A percentile compares a stretch with the other conserved stretches of the same genome.
Evolutionary conservation across 768 basidiomycete genomes (phyloP).

Genomic region (Clavulina sp.): DNA sequence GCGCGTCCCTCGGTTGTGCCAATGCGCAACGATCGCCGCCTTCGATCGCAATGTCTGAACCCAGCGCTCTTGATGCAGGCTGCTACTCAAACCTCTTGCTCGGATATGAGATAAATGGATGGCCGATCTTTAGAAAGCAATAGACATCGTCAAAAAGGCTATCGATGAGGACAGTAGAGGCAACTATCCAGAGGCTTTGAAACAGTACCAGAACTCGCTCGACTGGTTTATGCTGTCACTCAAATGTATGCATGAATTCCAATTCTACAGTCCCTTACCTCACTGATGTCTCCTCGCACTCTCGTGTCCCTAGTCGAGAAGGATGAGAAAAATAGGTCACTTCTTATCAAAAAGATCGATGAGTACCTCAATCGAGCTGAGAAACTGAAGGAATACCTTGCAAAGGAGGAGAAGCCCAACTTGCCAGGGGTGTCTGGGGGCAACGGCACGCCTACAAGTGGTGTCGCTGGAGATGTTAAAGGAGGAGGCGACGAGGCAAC

Average conservation of each 20-base stretch:
- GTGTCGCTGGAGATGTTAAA: conserved; percentile 19
- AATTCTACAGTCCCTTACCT: too few relatives aligned
- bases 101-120: too few relatives aligned
- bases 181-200: conserved; percentile 93
- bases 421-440: too few relatives aligned
- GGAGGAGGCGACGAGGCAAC: conserved; percentile 33
- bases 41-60: too few relatives aligned
- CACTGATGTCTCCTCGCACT: conserved; percentile 5
- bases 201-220: conserved; percentile 82
- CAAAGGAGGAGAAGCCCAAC: too few relatives aligned
- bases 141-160: conserved; percentile 81
- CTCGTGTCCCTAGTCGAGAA: conserved; percentile 55
- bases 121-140: conserved; percentile 51
- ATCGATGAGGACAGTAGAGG: conserved; percentile 86
- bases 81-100: too few relatives aligned
- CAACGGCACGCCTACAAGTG: conserved; percentile 27
- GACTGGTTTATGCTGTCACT: conserved; percentile 98
- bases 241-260: conserved; percentile 56
- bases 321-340: conserved; percentile 76
- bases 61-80: too few relatives aligned
- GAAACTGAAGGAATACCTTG: too few relatives aligned
- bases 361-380: too few relatives aligned
- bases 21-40: too few relatives aligned
- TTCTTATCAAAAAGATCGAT: too few relatives aligned
- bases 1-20: too few relatives aligned